A percentile compares a stretch with the other conserved stretches of the same genome.
Evolutionary conservation across 2,329 filamentous ascomycete genomes (phyloP).

Genomic region (Monosporascus sp.): DNA sequence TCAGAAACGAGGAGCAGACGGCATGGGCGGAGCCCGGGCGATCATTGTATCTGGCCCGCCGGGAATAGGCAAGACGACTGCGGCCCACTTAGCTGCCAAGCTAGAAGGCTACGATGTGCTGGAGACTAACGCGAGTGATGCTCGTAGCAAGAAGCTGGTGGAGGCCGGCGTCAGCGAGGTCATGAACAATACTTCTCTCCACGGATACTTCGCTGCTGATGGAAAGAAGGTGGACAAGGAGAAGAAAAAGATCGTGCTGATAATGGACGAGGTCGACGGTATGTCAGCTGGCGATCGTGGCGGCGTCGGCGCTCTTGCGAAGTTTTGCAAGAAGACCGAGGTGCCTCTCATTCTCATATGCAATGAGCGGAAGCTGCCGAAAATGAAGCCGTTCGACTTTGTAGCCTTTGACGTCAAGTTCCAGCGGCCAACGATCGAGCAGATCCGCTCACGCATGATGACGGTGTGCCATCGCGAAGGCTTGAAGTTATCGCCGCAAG

Average conservation of each 20-base stretch:
- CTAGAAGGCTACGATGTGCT: constrained; percentile 89
- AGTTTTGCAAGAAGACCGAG: constrained; percentile 91
- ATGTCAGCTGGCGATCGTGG: constrained; percentile 97
- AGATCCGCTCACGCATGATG: constrained; percentile 86
- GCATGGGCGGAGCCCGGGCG: constrained; percentile 76
- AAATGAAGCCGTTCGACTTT: constrained; percentile 97
- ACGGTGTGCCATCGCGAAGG: constrained; percentile 93
- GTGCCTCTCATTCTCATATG: constrained; percentile 96
- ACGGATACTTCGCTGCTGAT: constrained; percentile 83
- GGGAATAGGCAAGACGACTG: constrained; percentile 95
- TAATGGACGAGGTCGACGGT: constrained; percentile 99
- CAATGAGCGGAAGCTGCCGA: constrained; percentile 86
- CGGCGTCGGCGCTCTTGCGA: constrained; percentile 88
- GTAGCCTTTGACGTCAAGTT: constrained; percentile 83
- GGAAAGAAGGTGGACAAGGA: constrained; percentile 71
- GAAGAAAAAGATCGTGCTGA: constrained; percentile 91
- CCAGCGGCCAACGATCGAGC: constrained; percentile 81
- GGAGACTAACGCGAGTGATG: constrained; percentile 94
- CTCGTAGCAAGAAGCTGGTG: constrained; percentile 91
- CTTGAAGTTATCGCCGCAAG: constrained; percentile 73
- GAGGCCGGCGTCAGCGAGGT: constrained; percentile 84
- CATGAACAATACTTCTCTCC: constrained; percentile 85
- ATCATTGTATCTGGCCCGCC: constrained; percentile 93
- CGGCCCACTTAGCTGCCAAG: constrained; percentile 89
- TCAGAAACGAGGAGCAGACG: constrained; percentile 76